Percentiles rank a stretch among this genome's conserved stretches.
phyloP scores from a whole-genome alignment of 352 stramenopile species.

The Thraustochytrium striatum region DNA sequence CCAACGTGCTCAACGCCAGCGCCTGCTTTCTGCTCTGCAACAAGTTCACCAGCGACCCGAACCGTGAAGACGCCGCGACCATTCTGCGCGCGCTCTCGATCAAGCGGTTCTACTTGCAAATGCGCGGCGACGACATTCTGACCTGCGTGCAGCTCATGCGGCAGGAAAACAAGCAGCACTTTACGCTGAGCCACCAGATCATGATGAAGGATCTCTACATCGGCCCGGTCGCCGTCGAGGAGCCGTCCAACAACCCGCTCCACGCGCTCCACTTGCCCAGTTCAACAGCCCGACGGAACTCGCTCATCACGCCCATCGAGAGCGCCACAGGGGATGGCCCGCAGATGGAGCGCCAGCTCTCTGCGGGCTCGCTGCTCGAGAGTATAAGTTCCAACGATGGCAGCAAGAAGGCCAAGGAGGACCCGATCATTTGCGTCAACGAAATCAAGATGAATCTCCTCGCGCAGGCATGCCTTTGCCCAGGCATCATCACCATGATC shows the following conservation, averaged over 20 bases:
- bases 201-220: slow-evolving; percentile 24
- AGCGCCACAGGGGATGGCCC: neutral
- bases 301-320: neutral
- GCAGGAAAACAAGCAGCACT: slow-evolving; percentile 40
- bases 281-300: neutral
- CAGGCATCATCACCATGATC: slow-evolving; percentile 38
- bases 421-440: slow-evolving; percentile 39
- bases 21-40: slow-evolving; percentile 24
- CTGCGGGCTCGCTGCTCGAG: no score
- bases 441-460: slow-evolving; percentile 47
- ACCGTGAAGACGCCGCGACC: slow-evolving; percentile 13
- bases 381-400: neutral
- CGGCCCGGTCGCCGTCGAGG: neutral
- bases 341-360: no score
- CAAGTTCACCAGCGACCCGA: slow-evolving; percentile 33
- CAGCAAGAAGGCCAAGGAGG: neutral
- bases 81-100: slow-evolving; percentile 24
- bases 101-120: slow-evolving; percentile 19
- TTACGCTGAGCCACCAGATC: slow-evolving; percentile 8
- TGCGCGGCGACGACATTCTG: neutral
- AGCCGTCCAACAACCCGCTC: neutral
- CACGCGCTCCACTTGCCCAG: no score
- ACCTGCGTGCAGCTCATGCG: slow-evolving; percentile 34
- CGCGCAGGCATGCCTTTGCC: slow-evolving; percentile 27
- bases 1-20: neutral